Evolutionary conservation across 768 basidiomycete genomes (phyloP), one percentile per base, ranked within the genome.

Genomic region (Lentinula lateritia): DNA sequence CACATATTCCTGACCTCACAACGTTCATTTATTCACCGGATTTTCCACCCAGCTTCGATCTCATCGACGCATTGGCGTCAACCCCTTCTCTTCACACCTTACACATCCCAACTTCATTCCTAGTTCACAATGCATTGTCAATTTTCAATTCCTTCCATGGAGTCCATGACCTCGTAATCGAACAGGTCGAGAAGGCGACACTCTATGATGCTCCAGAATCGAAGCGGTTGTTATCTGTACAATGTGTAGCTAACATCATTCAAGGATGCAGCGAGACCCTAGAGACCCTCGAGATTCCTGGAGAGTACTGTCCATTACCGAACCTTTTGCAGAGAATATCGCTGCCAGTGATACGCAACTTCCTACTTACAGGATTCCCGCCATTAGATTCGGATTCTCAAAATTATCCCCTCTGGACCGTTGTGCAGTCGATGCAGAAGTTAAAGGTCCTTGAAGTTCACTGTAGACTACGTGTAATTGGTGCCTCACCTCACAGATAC

Each of bases 241-340:
- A 55, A 52, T 54, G 60, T 38, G 60, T 61, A 38, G 38, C 52
- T 16, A 42, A 41, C 52, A 35, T 61, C 15, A 5, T 61, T 28
- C 41, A 39, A 32, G 60, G 50, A 42, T 61, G 52, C n/a, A 28
- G 52, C 28, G 20, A 28, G 8, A 53, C 38, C 8, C 52, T 61
- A 10, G 60, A 61, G 39, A 28, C 28, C 38, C 52, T 61, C 28
- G 42, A 61, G n/a, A 36, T 61, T 18, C 60, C 60, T 35, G 60
- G 60, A 4, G 52, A 61, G 32, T 61, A 50, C 42, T 52, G 39
- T 18, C 60, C 60, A 6, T 35, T 61, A 32, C 28, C 43, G 36
- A 35, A 50, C 9, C 45, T 61, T 12, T 43, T 32, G 7, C 28
- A 35, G 10, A 34, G 12, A 32, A 45, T 41, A 35, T 28, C 41